Evolutionary conservation across 2,329 filamentous ascomycete genomes (phyloP).

Genomic region (Paramyrothecium roridum): DNA sequence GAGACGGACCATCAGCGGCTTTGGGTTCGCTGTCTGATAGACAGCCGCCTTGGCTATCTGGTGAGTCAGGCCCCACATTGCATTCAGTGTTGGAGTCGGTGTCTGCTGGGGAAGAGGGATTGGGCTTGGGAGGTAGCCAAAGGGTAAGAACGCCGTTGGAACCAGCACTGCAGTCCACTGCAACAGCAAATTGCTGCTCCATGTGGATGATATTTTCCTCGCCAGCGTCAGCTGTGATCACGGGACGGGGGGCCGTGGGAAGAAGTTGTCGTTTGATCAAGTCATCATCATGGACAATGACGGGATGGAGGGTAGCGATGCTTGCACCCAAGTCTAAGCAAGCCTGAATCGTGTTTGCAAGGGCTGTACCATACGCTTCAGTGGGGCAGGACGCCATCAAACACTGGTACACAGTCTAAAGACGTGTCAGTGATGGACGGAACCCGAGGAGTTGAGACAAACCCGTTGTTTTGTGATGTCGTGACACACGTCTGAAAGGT

Average conservation of each 20-base stretch:
- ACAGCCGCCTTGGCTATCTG: not conserved
- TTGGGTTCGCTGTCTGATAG: not conserved
- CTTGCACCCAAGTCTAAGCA: conserved; percentile 21
- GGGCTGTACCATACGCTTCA: conserved; percentile 23
- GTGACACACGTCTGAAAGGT: conserved; percentile 9
- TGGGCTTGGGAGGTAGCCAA: conserved; percentile 13
- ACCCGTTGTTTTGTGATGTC: conserved; percentile 19
- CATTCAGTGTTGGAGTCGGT: conserved; percentile 4
- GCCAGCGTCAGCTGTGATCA: conserved; percentile 1
- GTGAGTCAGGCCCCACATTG: not conserved
- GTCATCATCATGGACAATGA: conserved; percentile 18
- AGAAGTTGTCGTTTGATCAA: conserved; percentile 7
- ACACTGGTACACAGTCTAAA: conserved; percentile 27
- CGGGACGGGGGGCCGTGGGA: conserved; percentile 2
- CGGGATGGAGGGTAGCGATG: conserved; percentile 25
- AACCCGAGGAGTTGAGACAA: conserved; percentile 1
- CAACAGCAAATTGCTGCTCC: conserved; percentile 17
- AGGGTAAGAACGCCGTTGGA: conserved; percentile 27
- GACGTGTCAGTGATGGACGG: not conserved
- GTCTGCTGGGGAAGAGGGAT: conserved; percentile 4
- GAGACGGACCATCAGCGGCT: not conserved
- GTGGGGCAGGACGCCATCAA: conserved; percentile 21
- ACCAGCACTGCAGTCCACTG: conserved; percentile 24
- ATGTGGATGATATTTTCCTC: conserved; percentile 10
- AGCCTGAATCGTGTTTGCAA: conserved; percentile 19